phyloP scores from a whole-genome alignment of 2,329 filamentous ascomycete species.

The Fusarium nisikadoi region DNA sequence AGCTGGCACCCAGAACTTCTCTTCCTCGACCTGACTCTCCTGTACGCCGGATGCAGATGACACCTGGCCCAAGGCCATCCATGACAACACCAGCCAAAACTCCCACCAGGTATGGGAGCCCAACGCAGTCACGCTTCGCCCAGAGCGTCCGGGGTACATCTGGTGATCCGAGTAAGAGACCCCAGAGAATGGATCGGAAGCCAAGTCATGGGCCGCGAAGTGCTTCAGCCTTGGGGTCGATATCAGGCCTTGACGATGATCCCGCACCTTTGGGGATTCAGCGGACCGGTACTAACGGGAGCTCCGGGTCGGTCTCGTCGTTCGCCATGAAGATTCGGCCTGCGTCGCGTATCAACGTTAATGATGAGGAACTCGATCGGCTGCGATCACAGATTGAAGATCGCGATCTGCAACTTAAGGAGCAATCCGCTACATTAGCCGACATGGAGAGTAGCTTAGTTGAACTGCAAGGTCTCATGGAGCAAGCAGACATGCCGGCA shows the following conservation, averaged over 20 bases:
- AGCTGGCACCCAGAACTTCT: constrained; percentile 74
- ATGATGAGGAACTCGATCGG: constrained; percentile 78
- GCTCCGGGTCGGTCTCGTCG: constrained; percentile 64
- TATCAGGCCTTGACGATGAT: constrained; percentile 67
- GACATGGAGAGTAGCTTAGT: constrained; percentile 91
- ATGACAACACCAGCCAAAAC: constrained; percentile 61
- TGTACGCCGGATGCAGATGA: constrained; percentile 74
- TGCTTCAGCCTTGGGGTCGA: constrained; percentile 66
- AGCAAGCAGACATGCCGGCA: constrained; percentile 58
- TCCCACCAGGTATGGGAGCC: constrained; percentile 51
- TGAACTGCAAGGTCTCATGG: constrained; percentile 79
- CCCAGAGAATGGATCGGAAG: constrained; percentile 59
- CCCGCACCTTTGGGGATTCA: constrained; percentile 62
- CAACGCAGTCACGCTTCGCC: constrained; percentile 66
- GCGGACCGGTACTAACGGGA: constrained; percentile 65
- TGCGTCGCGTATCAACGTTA: constrained; percentile 60
- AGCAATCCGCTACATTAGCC: constrained; percentile 81
- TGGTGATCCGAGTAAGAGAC: constrained; percentile 69
- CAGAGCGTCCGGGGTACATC: constrained; percentile 71
- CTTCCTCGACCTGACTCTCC: constrained; percentile 91
- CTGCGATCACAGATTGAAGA: constrained; percentile 82
- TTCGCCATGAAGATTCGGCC: constrained; percentile 65
- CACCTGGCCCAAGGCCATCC: constrained; percentile 66
- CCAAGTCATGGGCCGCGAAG: constrained; percentile 67
- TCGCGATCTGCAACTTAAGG: constrained; percentile 86